phyloP scores from a whole-genome alignment of 441 rosid genomes.

The Gossypium aridum region DNA sequence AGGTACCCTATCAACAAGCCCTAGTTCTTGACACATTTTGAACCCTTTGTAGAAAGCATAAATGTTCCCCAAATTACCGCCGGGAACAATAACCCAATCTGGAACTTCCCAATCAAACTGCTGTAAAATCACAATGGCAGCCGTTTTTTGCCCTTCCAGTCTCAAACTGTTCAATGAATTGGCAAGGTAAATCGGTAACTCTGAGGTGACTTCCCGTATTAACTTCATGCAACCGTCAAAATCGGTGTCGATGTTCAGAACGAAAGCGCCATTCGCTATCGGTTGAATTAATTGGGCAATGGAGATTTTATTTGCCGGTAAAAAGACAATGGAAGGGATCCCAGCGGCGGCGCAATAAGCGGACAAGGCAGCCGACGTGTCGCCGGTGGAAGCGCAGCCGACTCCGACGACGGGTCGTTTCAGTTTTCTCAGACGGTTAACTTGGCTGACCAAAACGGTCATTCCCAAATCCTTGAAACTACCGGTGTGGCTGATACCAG shows the following conservation, averaged over 20 bases:
- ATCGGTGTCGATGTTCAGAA: neutral
- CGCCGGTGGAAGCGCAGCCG: slow-evolving; percentile 65
- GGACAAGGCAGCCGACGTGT: slow-evolving; percentile 55
- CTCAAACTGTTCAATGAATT: neutral
- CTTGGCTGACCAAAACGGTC: slow-evolving; percentile 68
- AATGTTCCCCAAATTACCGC: neutral
- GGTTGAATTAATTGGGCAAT: slow-evolving; percentile 69
- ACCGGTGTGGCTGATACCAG: slow-evolving; percentile 64
- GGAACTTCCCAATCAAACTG: neutral
- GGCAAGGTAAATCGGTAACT: neutral
- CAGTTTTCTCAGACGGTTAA: slow-evolving; percentile 49
- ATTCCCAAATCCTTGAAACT: slow-evolving; percentile 71
- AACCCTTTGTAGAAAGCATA: neutral
- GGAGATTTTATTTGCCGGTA: slow-evolving; percentile 62
- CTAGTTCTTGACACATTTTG: neutral
- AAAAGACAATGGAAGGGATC: slow-evolving; percentile 56
- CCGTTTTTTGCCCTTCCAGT: neutral
- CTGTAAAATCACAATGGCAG: neutral
- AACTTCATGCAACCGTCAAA: neutral
- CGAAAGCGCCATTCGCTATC: slow-evolving; percentile 49
- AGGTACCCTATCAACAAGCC: neutral
- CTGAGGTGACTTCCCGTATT: neutral
- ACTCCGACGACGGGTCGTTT: slow-evolving; percentile 51
- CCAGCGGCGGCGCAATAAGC: slow-evolving; percentile 66
- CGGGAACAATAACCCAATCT: neutral